phyloP scores from a whole-genome alignment of 768 basidiomycete species.

The Suillus sp. region DNA sequence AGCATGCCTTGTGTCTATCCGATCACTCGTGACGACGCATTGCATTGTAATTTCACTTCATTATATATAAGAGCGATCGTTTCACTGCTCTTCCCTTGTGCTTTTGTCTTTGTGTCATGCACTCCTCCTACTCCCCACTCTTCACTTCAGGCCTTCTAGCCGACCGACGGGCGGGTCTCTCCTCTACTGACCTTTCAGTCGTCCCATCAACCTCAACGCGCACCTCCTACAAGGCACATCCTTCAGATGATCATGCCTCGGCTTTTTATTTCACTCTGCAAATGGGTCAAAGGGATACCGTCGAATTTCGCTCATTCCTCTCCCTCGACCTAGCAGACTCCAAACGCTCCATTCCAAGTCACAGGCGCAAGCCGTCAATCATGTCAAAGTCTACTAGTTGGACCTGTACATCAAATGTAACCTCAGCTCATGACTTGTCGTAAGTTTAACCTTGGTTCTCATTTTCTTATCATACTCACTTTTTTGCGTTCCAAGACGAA shows the following conservation, averaged over 20 bases:
- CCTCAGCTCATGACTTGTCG: constrained; percentile 18
- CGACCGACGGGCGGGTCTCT: constrained; percentile 24
- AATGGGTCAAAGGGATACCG: constrained; percentile 39
- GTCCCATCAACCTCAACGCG: constrained; percentile 15
- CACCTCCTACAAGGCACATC: constrained; percentile 9
- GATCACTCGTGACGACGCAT: constrained; percentile 14
- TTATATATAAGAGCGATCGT: constrained; percentile 4
- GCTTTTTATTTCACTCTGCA: constrained; percentile 53
- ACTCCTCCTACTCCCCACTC: constrained; percentile 53
- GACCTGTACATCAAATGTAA: constrained; percentile 22
- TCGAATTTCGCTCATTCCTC: constrained; percentile 59
- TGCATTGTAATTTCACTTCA: constrained; percentile 3
- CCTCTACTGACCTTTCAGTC: constrained; percentile 24
- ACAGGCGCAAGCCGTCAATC: constrained; percentile 36
- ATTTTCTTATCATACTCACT: background rate
- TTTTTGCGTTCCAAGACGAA: constrained; percentile 27
- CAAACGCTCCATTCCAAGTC: constrained; percentile 42
- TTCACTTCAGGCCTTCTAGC: constrained; percentile 65
- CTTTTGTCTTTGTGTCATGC: constrained; percentile 12
- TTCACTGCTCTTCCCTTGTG: background rate
- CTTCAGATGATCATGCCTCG: constrained; percentile 36
- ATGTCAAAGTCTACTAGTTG: constrained; percentile 35
- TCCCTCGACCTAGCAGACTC: constrained; percentile 69
- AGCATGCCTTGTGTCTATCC: constrained; percentile 1
- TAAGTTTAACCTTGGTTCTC: constrained; percentile 13